These are phyloP conservation scores for Phytophthora agathidicida DNA, from an alignment of 352 stramenopile species.

Conservation along the genomic window DNA sequence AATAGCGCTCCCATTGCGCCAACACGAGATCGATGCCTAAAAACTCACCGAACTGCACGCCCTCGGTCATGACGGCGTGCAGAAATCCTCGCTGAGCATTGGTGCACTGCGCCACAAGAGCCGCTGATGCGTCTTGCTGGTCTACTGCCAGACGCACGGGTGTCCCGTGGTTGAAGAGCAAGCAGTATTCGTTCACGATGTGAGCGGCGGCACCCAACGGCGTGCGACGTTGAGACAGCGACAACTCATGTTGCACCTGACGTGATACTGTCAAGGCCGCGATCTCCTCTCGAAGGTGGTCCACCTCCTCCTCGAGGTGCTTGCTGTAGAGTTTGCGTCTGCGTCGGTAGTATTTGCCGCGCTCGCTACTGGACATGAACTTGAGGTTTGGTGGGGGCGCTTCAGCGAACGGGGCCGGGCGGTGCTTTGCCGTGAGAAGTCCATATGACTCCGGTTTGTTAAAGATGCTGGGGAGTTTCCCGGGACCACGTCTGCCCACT, in stretches of 20 bases:
- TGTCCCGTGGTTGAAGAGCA: constrained; percentile 50
- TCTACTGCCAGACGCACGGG: constrained; percentile 48
- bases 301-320: constrained; percentile 39
- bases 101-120: constrained; percentile 25
- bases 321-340: constrained; percentile 55
- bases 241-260: constrained; percentile 40
- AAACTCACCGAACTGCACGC: constrained; percentile 54
- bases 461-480: too few species aligned
- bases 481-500: too few species aligned
- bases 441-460: background rate
- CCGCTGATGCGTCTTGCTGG: constrained; percentile 18
- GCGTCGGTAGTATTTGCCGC: constrained; percentile 68
- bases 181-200: constrained; percentile 59
- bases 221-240: constrained; percentile 26
- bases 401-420: background rate
- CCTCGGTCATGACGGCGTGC: constrained; percentile 38
- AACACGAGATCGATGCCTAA: constrained; percentile 44
- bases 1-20: constrained; percentile 65
- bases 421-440: background rate
- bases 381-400: constrained; percentile 35
- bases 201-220: constrained; percentile 28
- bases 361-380: constrained; percentile 69
- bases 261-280: constrained; percentile 36
- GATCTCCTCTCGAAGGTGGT: constrained; percentile 56
- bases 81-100: constrained; percentile 43